Evolutionary conservation across 345 rosid species (phyloP), one percentile per base, ranked within the genome.

Genomic region (Durio zibethinus): DNA sequence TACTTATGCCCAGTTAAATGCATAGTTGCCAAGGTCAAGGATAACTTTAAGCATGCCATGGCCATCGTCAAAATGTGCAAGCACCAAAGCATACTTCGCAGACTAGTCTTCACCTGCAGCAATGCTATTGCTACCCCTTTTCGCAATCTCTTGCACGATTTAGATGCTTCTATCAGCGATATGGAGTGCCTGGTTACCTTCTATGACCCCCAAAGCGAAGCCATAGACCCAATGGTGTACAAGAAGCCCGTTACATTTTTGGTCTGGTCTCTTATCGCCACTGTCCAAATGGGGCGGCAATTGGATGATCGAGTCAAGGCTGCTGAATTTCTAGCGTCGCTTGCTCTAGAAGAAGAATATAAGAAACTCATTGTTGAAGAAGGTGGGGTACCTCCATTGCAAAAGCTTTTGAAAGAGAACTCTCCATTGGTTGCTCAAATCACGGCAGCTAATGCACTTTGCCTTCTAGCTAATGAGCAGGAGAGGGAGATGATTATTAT

Each of bases 321-420:
- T 0, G 94, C 94, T 10, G 84, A 80, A 72, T 86, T 78, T 52
- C 89, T 95, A 23, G 90, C 84, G 6, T 84, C 82, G 0, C 87
- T 93, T 3, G 97, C 92, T 0, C 36, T 69, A 23, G 94, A 89
- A 54, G 92, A 88, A 40, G 76, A 97, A 72, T 12, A 47, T 79
- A 91, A 94, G 86, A 86, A 91, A 75, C 89, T 95, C 25, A 93
- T 93, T 10, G 93, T 88, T 1, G 96, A 93, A 71, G 97, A 95
- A 91, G 93, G 89, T 0, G 99, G 98, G 21, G 84, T 95, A 2
- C 75, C 88, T 35, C 90, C 91, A 1, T 48, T 92, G 73, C 73
- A 89, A n/a, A 90, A 79, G 85, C 86, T 95, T 2, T 77, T 94
- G 25, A 93, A 91, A 45, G 94, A 87, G 77, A 77, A 74, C 35